Base-by-base conservation (phyloP, 768 basidiomycete species). In the Suillus alpinus region DNA sequence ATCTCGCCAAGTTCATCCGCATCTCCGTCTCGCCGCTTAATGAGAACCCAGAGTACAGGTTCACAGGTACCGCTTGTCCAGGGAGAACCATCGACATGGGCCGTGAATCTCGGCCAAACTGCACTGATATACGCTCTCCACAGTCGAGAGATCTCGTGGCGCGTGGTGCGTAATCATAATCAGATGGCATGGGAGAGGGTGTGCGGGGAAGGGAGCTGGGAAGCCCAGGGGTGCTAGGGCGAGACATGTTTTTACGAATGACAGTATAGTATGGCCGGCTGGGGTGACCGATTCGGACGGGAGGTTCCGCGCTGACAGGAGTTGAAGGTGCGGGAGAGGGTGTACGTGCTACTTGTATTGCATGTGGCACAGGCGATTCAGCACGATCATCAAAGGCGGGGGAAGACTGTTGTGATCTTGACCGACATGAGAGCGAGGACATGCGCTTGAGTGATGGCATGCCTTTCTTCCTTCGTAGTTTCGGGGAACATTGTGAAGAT, bases 21-120 rank as follows among this genome's bases (percentile, higher is more conserved):
- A 85, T 63, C 67, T 86, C 85, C 58, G 81, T 83, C 71, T 86
- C 83, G 12, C 85, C 85, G 57, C 83, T 86, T 64, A 86, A 73
- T 59, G 85, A 86, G 68, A 77, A 85, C 14, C 84, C 84, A 14
- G 71, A 67, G 39, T 65, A 31, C 4, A 62, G 29, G 12, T 57
- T 59, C 1, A 69, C 61, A 32, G 68, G 62, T 47, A 63, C 63
- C 46, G 65, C 57, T 56, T 62, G 65, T 41, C 63, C 67, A 41
- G 65, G 67, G 29, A 64, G 55, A 50, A 65, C 67, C 71, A 70
- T 64, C 62, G 69, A 74, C 72, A 65, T 70, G 59, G 69, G 69
- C 26, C 68, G 66, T 59, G 69, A 57, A 58, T 73, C 56, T 36
- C 43, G 61, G 41, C 61, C 58, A 58, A 62, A 61, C 63, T 64